These are phyloP conservation scores for Blastocystis sp. DNA, from an alignment of 352 stramenopile species.

Conservation along the genomic window DNA sequence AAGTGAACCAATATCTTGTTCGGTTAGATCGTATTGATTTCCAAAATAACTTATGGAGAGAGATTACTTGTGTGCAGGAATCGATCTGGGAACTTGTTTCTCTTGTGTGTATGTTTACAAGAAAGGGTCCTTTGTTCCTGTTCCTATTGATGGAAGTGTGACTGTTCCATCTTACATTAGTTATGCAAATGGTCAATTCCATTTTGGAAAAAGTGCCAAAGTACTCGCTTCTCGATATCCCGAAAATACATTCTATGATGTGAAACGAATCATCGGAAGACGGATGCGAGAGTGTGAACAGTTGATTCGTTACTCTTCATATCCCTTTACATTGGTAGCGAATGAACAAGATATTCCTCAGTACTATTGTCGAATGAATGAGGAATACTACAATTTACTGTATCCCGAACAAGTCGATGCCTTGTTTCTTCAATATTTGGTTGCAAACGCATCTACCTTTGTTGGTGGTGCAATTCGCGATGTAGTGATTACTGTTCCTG, in stretches of 20 bases:
- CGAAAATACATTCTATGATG: not conserved
- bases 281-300: not conserved
- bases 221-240: not conserved
- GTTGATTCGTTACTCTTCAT: no score
- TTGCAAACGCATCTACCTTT: no score
- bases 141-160: not conserved
- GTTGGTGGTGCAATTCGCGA: no score
- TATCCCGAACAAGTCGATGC: conserved; percentile 12
- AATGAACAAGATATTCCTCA: no score
- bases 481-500: not conserved
- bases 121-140: not conserved
- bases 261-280: not conserved
- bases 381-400: no score
- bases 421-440: no score
- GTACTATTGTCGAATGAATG: conserved; percentile 65
- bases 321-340: no score
- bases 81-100: not conserved
- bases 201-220: not conserved
- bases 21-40: not conserved
- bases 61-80: not conserved
- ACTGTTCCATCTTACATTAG: not conserved
- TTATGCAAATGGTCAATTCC: not conserved
- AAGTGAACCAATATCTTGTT: not conserved
- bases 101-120: not conserved
- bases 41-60: not conserved